Percentiles rank a stretch among this genome's conserved stretches.
Evolutionary conservation across 495 filamentous ascomycete genomes (phyloP).

Genomic region (Penicillium daleae): DNA sequence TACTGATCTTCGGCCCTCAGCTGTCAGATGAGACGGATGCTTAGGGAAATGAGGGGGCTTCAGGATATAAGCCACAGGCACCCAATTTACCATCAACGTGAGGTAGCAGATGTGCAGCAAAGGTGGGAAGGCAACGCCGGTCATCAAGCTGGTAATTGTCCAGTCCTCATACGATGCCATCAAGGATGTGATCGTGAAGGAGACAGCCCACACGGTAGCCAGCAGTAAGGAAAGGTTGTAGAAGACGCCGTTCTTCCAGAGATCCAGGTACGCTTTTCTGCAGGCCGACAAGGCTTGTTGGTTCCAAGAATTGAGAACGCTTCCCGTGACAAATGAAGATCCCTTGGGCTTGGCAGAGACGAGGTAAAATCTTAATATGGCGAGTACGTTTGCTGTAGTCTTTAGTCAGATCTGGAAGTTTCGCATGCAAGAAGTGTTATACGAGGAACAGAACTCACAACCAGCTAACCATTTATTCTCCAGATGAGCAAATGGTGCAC

Average conservation of each 20-base stretch:
- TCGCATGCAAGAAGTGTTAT: neutral
- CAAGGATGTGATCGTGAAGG: constrained; percentile 5
- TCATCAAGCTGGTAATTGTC: constrained; percentile 14
- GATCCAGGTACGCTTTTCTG: constrained; percentile 22
- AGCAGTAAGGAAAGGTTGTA: constrained; percentile 26
- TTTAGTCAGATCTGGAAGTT: neutral
- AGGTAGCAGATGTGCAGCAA: constrained; percentile 36
- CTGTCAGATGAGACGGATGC: neutral
- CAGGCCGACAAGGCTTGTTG: constrained; percentile 13
- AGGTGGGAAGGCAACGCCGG: constrained; percentile 34
- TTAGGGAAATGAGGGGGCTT: constrained; percentile 25
- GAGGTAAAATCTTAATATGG: constrained; percentile 35
- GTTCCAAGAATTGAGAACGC: constrained; percentile 37
- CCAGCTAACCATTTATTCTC: constrained; percentile 43
- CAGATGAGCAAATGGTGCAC: constrained; percentile 33
- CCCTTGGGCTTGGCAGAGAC: constrained; percentile 38
- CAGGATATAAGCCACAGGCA: constrained; percentile 35
- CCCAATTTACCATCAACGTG: constrained; percentile 27
- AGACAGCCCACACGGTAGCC: constrained; percentile 18
- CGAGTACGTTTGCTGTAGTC: constrained; percentile 32
- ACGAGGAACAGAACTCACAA: constrained; percentile 24
- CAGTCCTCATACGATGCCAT: neutral
- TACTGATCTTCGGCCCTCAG: neutral
- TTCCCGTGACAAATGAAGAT: constrained; percentile 45
- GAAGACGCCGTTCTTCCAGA: constrained; percentile 31